These are phyloP conservation scores for Glebionis coronaria DNA, from an alignment of 129 eudicot species.

Conservation along the genomic window DNA sequence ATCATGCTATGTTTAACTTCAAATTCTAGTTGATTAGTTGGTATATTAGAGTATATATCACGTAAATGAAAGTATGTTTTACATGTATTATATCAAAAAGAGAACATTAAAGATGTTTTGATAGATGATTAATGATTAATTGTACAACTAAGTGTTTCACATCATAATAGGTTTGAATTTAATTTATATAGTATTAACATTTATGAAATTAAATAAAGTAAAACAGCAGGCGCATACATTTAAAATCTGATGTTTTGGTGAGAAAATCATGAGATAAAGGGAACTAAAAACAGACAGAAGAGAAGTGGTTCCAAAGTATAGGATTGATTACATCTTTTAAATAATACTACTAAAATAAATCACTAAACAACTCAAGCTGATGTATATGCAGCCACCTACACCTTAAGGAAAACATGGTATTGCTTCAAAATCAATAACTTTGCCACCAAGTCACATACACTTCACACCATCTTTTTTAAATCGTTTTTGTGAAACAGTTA, in stretches of 20 bases:
- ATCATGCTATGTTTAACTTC: too few relatives aligned
- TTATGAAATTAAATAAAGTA: too few relatives aligned
- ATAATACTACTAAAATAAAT: neutral
- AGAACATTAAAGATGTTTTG: too few relatives aligned
- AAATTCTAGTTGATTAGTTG: too few relatives aligned
- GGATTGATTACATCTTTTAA: neutral
- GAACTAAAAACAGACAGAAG: neutral
- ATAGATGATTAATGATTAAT: too few relatives aligned
- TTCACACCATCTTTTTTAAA: neutral
- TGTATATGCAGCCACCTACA: constrained; percentile 2
- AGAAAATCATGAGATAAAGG: neutral
- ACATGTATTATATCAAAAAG: too few relatives aligned
- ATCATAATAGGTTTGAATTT: too few relatives aligned
- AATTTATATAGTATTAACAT: too few relatives aligned
- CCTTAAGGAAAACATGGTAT: constrained; percentile 19
- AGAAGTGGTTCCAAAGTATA: constrained; percentile 18
- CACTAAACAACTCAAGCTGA: neutral
- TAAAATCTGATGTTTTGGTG: neutral
- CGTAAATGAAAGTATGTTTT: too few relatives aligned
- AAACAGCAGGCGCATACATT: too few relatives aligned
- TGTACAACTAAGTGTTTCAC: too few relatives aligned
- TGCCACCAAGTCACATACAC: constrained; percentile 21
- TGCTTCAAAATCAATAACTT: constrained; percentile 38
- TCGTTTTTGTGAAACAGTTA: neutral
- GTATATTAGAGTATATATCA: too few relatives aligned